Conservation (phyloP, 371 early-diverging fungal species). For the Saksenaea oblongispora region DNA sequence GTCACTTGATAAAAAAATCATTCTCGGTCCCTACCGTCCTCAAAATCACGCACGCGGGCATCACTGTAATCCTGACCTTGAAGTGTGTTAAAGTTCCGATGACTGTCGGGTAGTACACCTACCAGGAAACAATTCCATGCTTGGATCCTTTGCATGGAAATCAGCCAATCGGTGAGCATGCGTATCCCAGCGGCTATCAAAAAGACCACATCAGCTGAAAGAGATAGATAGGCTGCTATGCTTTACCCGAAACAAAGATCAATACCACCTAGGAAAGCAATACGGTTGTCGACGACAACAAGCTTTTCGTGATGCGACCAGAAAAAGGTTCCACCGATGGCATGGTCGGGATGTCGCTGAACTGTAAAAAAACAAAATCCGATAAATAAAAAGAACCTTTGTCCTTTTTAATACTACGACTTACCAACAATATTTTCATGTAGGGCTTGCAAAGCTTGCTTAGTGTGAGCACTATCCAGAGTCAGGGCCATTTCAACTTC, state of each 20-base stretch:
- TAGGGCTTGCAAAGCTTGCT: conserved; percentile 70
- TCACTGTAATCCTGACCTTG: conserved; percentile 90
- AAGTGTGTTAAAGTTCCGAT: conserved; percentile 2
- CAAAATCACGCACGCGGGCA: conserved; percentile 89
- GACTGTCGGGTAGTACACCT: conserved; percentile 21
- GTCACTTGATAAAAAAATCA: neutral
- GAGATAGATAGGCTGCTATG: neutral
- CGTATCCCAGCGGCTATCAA: conserved; percentile 80
- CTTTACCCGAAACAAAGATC: conserved; percentile 86
- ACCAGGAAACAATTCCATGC: conserved; percentile 45
- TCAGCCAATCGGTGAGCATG: conserved; percentile 83
- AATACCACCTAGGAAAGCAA: conserved; percentile 93
- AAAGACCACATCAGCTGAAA: conserved; percentile 8
- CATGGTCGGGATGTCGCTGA: conserved; percentile 85
- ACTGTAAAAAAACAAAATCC: conserved; percentile 43
- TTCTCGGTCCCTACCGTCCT: conserved; percentile 53
- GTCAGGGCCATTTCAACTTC: conserved; percentile 84
- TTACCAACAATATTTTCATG: conserved; percentile 77
- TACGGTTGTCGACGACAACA: conserved; percentile 78
- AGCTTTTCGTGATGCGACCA: conserved; percentile 80
- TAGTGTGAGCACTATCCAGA: conserved; percentile 81
- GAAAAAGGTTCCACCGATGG: conserved; percentile 72
- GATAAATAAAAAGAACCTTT: conserved; percentile 26
- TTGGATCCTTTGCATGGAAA: conserved; percentile 32
- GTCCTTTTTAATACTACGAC: conserved; percentile 16